Conservation (phyloP, 139 green algal genomes). For the Trebouxia sp. region DNA sequence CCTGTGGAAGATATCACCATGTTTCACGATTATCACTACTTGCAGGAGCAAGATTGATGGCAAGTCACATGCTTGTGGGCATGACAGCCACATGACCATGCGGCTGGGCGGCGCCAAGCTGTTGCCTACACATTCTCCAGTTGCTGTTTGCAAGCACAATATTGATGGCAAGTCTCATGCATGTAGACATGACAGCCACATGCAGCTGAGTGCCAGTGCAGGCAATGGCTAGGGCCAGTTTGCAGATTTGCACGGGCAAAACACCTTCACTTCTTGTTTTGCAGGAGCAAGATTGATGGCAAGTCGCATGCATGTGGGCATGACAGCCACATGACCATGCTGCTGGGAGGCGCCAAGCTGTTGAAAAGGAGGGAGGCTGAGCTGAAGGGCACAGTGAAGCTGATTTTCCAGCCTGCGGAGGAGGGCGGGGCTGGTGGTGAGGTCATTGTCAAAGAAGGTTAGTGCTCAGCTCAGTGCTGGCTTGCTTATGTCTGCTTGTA, state of each 20-base stretch:
- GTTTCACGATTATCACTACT: too few species aligned
- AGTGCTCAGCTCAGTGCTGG: background rate
- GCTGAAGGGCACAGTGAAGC: conserved; percentile 69
- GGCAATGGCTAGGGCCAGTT: too few species aligned
- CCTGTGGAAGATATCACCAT: too few species aligned
- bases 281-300: conserved; percentile 43
- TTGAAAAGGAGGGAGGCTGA: conserved; percentile 63
- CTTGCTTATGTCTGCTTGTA: background rate
- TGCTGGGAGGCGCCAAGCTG: conserved; percentile 65
- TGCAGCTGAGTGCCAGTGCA: too few species aligned
- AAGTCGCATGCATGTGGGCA: conserved; percentile 92
- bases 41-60: conserved; percentile 40
- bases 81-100: conserved; percentile 60
- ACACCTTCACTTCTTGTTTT: too few species aligned
- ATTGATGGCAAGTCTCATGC: too few species aligned
- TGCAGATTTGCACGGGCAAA: too few species aligned
- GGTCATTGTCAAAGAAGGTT: conserved; percentile 62
- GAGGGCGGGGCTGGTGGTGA: conserved; percentile 79
- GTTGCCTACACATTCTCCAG: too few species aligned
- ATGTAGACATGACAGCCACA: too few species aligned
- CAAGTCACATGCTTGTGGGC: conserved; percentile 88
- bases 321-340: conserved; percentile 56
- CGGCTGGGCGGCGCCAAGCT: conserved; percentile 63
- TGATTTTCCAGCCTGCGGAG: conserved; percentile 95
- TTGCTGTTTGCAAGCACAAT: too few species aligned